Percentiles rank a stretch among this genome's conserved stretches.
Evolutionary conservation across 176 grass and related monocot species (phyloP).

Genomic region (Melocanna baccifera): DNA sequence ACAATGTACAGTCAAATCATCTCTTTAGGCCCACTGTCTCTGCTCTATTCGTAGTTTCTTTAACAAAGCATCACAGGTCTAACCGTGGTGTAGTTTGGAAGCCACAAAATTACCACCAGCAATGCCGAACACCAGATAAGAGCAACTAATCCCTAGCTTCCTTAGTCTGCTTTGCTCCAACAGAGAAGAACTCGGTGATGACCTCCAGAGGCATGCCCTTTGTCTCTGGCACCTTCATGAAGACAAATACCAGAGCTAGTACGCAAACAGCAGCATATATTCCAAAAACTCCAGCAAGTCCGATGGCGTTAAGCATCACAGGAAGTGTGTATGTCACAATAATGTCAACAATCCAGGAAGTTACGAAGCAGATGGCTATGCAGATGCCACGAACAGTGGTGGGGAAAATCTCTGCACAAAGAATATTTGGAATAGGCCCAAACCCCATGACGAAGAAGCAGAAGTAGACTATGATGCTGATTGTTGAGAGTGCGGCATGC

Average conservation of each 20-base stretch:
- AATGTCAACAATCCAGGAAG: conserved; percentile 83
- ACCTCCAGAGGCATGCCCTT: conserved; percentile 98
- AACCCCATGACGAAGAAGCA: conserved; percentile 98
- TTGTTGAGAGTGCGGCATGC: conserved; percentile 74
- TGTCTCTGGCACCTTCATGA: conserved; percentile 83
- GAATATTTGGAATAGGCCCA: conserved; percentile 85
- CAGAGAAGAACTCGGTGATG: conserved; percentile 88
- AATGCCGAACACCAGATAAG: not conserved
- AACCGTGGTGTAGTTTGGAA: not conserved
- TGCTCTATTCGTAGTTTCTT: conserved; percentile 30
- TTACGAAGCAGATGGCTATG: conserved; percentile 80
- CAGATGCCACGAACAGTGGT: conserved; percentile 82
- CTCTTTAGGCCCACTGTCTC: conserved; percentile 19
- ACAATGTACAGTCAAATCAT: conserved; percentile 23
- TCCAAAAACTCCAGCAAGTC: conserved; percentile 82
- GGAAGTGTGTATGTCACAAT: conserved; percentile 90
- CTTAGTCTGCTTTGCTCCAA: conserved; percentile 70
- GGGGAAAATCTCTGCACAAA: conserved; percentile 94
- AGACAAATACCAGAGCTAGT: conserved; percentile 68
- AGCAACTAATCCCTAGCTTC: conserved; percentile 41
- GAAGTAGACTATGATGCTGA: conserved; percentile 80
- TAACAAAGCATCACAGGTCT: conserved; percentile 7
- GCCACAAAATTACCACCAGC: conserved; percentile 33
- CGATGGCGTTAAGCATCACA: conserved; percentile 69
- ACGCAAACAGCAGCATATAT: conserved; percentile 72